Evolutionary conservation across 306 rosid species (phyloP).

Genomic region (Dryas alaskensis): DNA sequence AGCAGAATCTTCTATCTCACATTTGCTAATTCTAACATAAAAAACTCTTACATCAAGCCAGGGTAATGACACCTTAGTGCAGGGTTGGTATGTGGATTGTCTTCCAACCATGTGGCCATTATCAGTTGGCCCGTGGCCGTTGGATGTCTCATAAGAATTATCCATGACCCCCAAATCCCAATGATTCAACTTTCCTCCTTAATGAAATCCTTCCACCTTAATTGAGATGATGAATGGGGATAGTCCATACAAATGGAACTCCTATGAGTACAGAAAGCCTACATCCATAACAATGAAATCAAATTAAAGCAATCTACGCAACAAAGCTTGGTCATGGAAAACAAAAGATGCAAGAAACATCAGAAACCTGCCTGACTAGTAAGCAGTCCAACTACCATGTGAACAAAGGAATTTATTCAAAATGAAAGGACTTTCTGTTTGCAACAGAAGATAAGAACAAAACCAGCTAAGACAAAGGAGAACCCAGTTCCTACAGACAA

Average conservation of each 20-base stretch:
- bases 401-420: neutral
- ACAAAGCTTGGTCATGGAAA: conserved; percentile 20
- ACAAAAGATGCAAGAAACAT: neutral
- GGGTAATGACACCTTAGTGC: conserved; percentile 51
- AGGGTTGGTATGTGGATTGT: conserved; percentile 44
- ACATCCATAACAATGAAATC: conserved; percentile 27
- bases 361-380: conserved; percentile 6
- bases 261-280: conserved; percentile 31
- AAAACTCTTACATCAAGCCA: conserved; percentile 79
- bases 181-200: conserved; percentile 31
- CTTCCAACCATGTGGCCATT: conserved; percentile 50
- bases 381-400: neutral
- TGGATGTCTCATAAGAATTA: conserved; percentile 38
- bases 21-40: conserved; percentile 69
- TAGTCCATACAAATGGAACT: conserved; percentile 29
- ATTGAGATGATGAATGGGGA: conserved; percentile 21
- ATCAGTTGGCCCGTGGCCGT: conserved; percentile 48
- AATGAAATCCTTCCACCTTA: conserved; percentile 29
- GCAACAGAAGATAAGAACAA: conserved; percentile 13
- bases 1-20: conserved; percentile 61
- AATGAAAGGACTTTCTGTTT: conserved; percentile 17
- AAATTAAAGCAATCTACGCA: conserved; percentile 24
- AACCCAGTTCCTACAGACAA: conserved; percentile 4
- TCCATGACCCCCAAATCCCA: conserved; percentile 39
- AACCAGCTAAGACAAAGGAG: conserved; percentile 13